Percentiles rank a stretch among this genome's conserved stretches.
These are phyloP conservation scores for Escallonia herrerae DNA, from an alignment of 129 eudicot species.

Conservation along the genomic window DNA sequence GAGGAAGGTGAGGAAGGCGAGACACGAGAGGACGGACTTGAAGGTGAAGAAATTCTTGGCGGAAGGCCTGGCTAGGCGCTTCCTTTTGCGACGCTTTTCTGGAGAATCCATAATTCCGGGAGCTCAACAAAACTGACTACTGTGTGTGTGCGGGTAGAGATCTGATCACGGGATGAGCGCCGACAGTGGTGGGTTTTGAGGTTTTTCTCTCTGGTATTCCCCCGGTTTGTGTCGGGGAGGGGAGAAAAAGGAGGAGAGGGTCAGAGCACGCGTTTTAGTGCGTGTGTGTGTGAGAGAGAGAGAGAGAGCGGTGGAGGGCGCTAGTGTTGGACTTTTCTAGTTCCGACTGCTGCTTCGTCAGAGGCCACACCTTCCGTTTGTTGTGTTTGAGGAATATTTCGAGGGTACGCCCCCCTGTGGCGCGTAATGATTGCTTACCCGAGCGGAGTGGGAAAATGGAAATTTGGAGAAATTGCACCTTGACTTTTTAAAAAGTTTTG, in stretches of 20 bases:
- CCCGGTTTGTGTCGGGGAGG: not conserved
- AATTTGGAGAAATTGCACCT: not conserved
- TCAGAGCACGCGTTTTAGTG: too few relatives aligned
- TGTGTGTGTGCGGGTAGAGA: not conserved
- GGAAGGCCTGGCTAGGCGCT: conserved; percentile 19
- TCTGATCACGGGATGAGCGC: not conserved
- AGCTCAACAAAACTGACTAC: not conserved
- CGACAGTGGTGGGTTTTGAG: not conserved
- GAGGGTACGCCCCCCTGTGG: too few relatives aligned
- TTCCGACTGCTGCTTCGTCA: too few relatives aligned
- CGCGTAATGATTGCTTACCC: too few relatives aligned
- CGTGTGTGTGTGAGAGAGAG: too few relatives aligned
- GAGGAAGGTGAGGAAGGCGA: conserved; percentile 32
- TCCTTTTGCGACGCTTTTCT: conserved; percentile 32
- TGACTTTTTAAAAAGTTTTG: not conserved
- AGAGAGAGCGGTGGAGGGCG: too few relatives aligned
- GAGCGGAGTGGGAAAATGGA: not conserved
- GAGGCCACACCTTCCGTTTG: too few relatives aligned
- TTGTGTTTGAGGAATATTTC: too few relatives aligned
- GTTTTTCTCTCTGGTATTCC: not conserved
- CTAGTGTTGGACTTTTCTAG: too few relatives aligned
- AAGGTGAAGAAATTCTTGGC: conserved; percentile 27
- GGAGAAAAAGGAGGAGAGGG: not conserved
- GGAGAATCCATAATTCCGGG: conserved; percentile 21
- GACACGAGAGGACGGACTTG: conserved; percentile 44